Evolutionary conservation across 495 filamentous ascomycete genomes (phyloP).

Genomic region (Xylaria bambusicola): DNA sequence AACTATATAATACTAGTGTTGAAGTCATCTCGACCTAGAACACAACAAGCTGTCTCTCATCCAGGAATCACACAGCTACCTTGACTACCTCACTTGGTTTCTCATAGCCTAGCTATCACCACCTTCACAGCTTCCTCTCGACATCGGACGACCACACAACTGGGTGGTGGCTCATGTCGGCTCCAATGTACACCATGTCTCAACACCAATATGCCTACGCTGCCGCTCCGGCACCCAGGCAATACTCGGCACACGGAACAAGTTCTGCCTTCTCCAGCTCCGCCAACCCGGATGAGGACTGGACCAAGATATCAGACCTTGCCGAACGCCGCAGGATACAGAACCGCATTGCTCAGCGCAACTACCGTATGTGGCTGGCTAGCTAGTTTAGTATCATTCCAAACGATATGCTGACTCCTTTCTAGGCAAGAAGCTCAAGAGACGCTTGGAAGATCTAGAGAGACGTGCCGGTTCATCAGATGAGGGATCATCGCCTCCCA

Average conservation of each 20-base stretch:
- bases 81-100: not conserved
- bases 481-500: slow-evolving; percentile 53
- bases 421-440: slow-evolving; percentile 98
- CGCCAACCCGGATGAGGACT: slow-evolving; percentile 96
- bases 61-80: not conserved
- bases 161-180: slow-evolving; percentile 15
- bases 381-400: not conserved
- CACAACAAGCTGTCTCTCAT: not conserved
- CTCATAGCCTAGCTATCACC: not conserved
- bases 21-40: slow-evolving; percentile 19
- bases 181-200: slow-evolving; percentile 47
- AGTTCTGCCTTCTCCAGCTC: slow-evolving; percentile 96
- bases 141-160: not conserved
- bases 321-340: slow-evolving; percentile 94
- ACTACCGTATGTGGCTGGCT: slow-evolving; percentile 78
- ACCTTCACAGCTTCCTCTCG: not conserved
- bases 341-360: slow-evolving; percentile 96
- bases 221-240: slow-evolving; percentile 52
- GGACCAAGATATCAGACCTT: slow-evolving; percentile 98
- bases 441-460: slow-evolving; percentile 93
- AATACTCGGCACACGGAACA: slow-evolving; percentile 69
- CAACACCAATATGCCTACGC: slow-evolving; percentile 48
- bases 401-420: slow-evolving; percentile 13
- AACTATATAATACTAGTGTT: slow-evolving; percentile 9
- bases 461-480: slow-evolving; percentile 84